Conservation (phyloP, 345 rosid species). For the Euphorbia pulcherrima region DNA sequence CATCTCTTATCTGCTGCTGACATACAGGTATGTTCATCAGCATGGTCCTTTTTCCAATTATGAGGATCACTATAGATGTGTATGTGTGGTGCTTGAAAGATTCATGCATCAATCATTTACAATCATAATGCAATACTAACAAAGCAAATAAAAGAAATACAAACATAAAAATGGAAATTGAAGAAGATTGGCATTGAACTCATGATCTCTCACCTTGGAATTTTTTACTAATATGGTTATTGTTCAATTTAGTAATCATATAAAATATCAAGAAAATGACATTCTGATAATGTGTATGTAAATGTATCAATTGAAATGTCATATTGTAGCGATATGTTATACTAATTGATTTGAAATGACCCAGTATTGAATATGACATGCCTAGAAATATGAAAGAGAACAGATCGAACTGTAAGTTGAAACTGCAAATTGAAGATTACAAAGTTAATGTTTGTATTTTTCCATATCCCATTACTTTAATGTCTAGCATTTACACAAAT, state of each 20-base stretch:
- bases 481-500: not conserved
- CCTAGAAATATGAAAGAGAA: not conserved
- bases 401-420: not conserved
- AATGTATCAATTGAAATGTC: not conserved
- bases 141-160: not conserved
- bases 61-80: not conserved
- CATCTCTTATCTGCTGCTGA: conserved; percentile 61
- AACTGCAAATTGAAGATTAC: not conserved
- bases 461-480: not conserved
- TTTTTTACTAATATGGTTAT: too few species aligned
- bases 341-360: not conserved
- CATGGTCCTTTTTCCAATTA: conserved; percentile 13
- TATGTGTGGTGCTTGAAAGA: conserved; percentile 8
- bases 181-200: not conserved
- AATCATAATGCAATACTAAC: not conserved
- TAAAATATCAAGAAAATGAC: too few species aligned
- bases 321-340: not conserved
- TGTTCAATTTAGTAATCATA: too few species aligned
- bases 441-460: not conserved
- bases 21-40: conserved; percentile 60
- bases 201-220: not conserved
- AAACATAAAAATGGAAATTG: not conserved
- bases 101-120: not conserved
- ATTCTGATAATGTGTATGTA: not conserved
- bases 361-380: not conserved